Percentiles rank a stretch among this genome's conserved stretches.
Evolutionary conservation across 2,329 filamentous ascomycete genomes (phyloP).

Genomic region (Geoglossum cookeanum): DNA sequence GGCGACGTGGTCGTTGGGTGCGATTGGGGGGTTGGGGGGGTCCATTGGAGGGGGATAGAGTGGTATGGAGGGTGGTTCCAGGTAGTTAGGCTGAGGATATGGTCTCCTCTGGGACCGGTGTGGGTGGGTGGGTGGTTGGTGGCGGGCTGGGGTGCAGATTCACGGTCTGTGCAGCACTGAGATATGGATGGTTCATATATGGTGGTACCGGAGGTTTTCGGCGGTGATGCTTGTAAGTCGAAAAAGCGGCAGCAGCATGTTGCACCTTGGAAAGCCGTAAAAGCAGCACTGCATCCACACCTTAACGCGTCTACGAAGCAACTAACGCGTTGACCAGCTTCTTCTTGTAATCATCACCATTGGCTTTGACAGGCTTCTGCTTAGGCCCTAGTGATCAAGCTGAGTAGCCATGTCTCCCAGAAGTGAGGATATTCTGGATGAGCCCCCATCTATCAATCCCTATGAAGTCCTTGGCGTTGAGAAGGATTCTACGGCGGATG

Average conservation of each 20-base stretch:
- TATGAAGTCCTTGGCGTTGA: conserved; percentile 63
- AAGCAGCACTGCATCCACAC: too few relatives aligned
- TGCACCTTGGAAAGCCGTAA: too few relatives aligned
- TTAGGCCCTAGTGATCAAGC: not conserved
- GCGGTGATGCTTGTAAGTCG: too few relatives aligned
- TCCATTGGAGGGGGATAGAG: not conserved
- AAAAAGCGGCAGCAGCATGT: too few relatives aligned
- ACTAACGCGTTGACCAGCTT: too few relatives aligned
- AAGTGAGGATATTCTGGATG: conserved; percentile 33
- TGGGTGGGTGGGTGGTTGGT: too few relatives aligned
- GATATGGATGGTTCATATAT: too few relatives aligned
- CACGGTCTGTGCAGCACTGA: too few relatives aligned
- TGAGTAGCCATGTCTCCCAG: conserved; percentile 8
- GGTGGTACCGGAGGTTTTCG: too few relatives aligned
- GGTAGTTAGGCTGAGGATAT: not conserved
- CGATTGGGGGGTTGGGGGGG: not conserved
- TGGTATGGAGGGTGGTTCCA: not conserved
- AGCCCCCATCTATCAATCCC: conserved; percentile 51
- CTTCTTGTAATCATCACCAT: not conserved
- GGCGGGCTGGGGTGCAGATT: too few relatives aligned
- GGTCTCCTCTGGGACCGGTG: not conserved
- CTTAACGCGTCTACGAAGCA: too few relatives aligned
- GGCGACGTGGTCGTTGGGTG: not conserved
- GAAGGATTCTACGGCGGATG: conserved; percentile 49
- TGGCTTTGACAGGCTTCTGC: not conserved